Base-by-base conservation (phyloP, 495 filamentous ascomycete genomes). In the Penicillium daleae region DNA sequence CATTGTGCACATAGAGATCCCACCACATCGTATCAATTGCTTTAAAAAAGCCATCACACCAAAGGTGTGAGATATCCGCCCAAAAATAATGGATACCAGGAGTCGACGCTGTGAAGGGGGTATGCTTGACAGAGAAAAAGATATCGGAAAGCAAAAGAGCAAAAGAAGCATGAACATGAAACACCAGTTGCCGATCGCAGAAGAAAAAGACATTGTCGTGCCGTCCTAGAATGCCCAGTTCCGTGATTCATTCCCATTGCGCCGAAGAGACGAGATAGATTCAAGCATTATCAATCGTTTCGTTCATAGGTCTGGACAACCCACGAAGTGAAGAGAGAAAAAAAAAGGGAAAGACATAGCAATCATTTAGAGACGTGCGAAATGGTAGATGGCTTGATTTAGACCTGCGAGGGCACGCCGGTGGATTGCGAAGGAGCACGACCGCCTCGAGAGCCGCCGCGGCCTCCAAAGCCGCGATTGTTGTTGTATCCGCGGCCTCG, bases 361-460 rank as follows among this genome's bases (percentile, higher is more conserved):
- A 67, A 62, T 56, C 48, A 50, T 66, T 57, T 59, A 42, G 53
- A 50, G 58, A 63, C 53, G 33, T 26, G 46, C 55, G 60, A 51
- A 39, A 53, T 35, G 57, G 29, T 27, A 64, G 19, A 52, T 56
- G 44, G 21, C 33, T 53, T 19, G 22, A 54, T 54, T 71, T 74
- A 80, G 55, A 66, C 75, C 63, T 74, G 69, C 6, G 77, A 73
- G 6, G 78, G 77, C 15, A 79, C 77, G 31, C 79, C 76, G n/a
- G 77, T 80, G 8, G 77, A 76, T 57, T 77, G 76, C 4, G 78
- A 78, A 50, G 58, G 58, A 44, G 67, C 63, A 33, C 78, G 78
- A n/a, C 77, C 77, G 10, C 77, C 75, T 21, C 77, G 71, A 31
- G 39, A 26, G 35, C 61, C 58, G 27, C 61, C 42, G 68, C 59